These are phyloP conservation scores for Miamiensis avidus DNA, from an alignment of 169 alveolate genomes.

Conservation along the genomic window DNA sequence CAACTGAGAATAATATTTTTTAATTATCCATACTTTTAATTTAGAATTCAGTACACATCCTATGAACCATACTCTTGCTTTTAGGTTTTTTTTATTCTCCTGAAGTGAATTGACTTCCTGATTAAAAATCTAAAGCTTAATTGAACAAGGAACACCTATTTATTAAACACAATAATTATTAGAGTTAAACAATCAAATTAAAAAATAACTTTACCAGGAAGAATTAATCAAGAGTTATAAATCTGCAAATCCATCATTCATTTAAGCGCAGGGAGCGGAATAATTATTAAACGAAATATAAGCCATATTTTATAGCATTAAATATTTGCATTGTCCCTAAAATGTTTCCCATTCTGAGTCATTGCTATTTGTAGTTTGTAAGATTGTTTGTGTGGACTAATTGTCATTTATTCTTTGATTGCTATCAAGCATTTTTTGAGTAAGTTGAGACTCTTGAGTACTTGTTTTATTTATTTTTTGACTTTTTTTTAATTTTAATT, in stretches of 20 bases:
- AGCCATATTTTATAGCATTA: slow-evolving; percentile 16
- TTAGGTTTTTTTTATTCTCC: not conserved
- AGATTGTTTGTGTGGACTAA: not conserved
- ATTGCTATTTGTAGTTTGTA: not conserved
- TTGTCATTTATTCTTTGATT: not conserved
- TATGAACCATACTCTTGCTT: not conserved
- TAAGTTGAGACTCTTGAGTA: not conserved
- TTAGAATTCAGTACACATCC: not conserved
- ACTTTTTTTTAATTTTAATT: too few species aligned
- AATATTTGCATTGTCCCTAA: slow-evolving; percentile 6
- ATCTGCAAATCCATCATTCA: slow-evolving; percentile 15
- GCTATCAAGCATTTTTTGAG: not conserved
- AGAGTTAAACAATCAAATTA: not conserved
- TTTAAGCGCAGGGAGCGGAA: slow-evolving; percentile 8
- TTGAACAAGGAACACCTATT: not conserved
- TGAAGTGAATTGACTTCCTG: slow-evolving; percentile 6
- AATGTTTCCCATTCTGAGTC: not conserved
- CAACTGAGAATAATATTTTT: slow-evolving; percentile 16
- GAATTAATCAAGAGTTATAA: not conserved
- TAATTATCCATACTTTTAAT: not conserved
- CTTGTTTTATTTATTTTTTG: too few species aligned
- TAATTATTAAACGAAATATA: not conserved
- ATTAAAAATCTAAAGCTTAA: slow-evolving; percentile 1
- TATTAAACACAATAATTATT: too few species aligned
- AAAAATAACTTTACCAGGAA: slow-evolving; percentile 4